Evolutionary conservation across 1,284 basidiomycete genomes (phyloP), one percentile per base, ranked within the genome.

Genomic region (Pyrrhoderma noxium): DNA sequence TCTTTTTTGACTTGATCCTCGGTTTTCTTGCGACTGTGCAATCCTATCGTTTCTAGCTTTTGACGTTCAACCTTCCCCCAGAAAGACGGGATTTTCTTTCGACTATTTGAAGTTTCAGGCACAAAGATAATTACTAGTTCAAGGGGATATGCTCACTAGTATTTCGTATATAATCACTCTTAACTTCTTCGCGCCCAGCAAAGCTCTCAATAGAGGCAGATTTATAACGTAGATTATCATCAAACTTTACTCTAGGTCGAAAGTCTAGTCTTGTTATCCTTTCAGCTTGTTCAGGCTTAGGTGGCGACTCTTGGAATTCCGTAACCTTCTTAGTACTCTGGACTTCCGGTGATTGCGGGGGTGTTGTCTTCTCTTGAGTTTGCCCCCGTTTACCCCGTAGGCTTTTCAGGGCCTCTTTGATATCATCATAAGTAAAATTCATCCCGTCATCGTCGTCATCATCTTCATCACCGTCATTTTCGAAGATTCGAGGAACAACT

Each of bases 381-480:
- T 42, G 44, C 14, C 36, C 14, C 3, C 21, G 34, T 11, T 31
- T 39, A 18, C 23, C 37, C 1, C 22, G 48, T 36, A 40, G 31
- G 41, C 16, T 35, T 11, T 50, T 43, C 14, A 35, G 25, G 2
- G 9, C 22, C 37, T 40, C 45, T 40, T 37, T 45, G 25, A 40
- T 53, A 27, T 50, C 45, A 8, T 61, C 59, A 14, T 53, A 42
- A 25, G 64, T 67, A 37, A 69, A 64, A 57, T 68, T 63, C 42
- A 65, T 60, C 3, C 54, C 58, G 7, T 55, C 52, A 31, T 31
- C 27, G 27, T 31, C 27, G 27, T 31, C 27, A 31, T 31, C 27
- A 5, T 31, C 27, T 27, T 34, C 23, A 22, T 43, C 34, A 16
- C 8, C 11, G 27, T n/a, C 19, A 43, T 43, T 11, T 38, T 19